phyloP scores from a whole-genome alignment of 1,284 basidiomycete genomes.

The Cryptococcus deneoformans region DNA sequence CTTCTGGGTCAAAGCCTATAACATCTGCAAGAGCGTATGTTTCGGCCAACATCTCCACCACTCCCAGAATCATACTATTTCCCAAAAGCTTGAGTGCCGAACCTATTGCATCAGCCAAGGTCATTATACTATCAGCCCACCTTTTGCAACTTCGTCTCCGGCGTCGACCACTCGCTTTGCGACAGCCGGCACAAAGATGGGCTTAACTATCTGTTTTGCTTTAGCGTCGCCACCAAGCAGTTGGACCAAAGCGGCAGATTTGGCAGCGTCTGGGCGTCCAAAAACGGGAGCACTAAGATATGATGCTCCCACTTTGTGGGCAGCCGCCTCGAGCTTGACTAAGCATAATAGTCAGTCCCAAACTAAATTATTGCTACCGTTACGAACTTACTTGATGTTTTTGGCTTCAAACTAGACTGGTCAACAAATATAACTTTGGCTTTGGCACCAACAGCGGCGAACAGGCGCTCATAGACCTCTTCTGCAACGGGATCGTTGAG shows the following conservation, averaged over 20 bases:
- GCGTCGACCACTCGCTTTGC: conserved; percentile 28
- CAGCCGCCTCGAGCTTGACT: conserved; percentile 25
- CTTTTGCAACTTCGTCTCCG: conserved; percentile 34
- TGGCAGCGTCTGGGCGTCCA: conserved; percentile 31
- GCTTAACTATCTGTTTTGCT: conserved; percentile 18
- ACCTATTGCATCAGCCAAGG: too few relatives aligned
- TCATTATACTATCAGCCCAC: conserved; percentile 6
- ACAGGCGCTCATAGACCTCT: conserved; percentile 22
- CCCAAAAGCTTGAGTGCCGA: conserved; percentile 39
- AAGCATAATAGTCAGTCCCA: background rate
- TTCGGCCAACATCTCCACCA: conserved; percentile 41
- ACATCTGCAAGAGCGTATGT: conserved; percentile 36
- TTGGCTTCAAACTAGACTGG: conserved; percentile 29
- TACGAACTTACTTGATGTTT: conserved; percentile 25
- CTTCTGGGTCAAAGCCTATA: conserved; percentile 24
- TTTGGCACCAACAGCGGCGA: conserved; percentile 10
- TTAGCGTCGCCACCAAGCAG: conserved; percentile 22
- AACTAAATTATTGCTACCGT: too few relatives aligned
- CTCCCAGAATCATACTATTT: conserved; percentile 35
- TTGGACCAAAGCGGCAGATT: conserved; percentile 26
- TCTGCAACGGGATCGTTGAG: conserved; percentile 33
- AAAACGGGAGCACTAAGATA: conserved; percentile 37
- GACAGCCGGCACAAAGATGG: conserved; percentile 16
- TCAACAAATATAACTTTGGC: conserved; percentile 29
- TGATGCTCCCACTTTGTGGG: conserved; percentile 13